A percentile compares a stretch with the other conserved stretches of the same genome.
These are phyloP conservation scores for Hansenula lynferdii DNA, from an alignment of 1,139 yeast genomes.

Conservation along the genomic window DNA sequence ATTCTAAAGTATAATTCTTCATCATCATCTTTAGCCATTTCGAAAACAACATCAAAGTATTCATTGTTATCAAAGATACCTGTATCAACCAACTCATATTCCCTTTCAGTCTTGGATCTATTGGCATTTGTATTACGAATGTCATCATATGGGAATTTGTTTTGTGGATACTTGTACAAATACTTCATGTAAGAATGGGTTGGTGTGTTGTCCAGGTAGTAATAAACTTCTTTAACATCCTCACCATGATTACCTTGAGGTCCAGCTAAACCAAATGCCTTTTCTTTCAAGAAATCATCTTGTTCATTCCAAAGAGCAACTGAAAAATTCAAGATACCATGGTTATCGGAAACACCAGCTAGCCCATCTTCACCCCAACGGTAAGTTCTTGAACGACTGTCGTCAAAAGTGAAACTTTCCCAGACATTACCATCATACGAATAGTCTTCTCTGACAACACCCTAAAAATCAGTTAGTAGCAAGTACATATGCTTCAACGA, in stretches of 20 bases:
- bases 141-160: conserved; percentile 76
- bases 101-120: conserved; percentile 49
- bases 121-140: conserved; percentile 65
- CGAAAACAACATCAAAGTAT: conserved; percentile 87
- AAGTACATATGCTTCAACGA: not conserved
- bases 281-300: conserved; percentile 83
- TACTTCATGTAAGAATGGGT: conserved; percentile 93
- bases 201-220: conserved; percentile 87
- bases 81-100: conserved; percentile 73
- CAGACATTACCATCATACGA: conserved; percentile 88
- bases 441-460: conserved; percentile 79
- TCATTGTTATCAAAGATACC: conserved; percentile 73
- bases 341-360: conserved; percentile 87
- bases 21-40: conserved; percentile 83
- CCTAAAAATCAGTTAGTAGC: conserved; percentile 6
- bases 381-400: conserved; percentile 76
- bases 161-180: conserved; percentile 87
- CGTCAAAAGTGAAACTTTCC: conserved; percentile 87
- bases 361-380: conserved; percentile 98
- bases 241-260: conserved; percentile 97
- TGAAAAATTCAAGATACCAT: conserved; percentile 68
- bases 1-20: conserved; percentile 80
- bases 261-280: conserved; percentile 85
- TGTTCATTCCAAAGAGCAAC: conserved; percentile 92
- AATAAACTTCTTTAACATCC: conserved; percentile 77